Base-by-base conservation (phyloP, 2,329 filamentous ascomycete species). In the Aspergillus fumigatiaffinis region DNA sequence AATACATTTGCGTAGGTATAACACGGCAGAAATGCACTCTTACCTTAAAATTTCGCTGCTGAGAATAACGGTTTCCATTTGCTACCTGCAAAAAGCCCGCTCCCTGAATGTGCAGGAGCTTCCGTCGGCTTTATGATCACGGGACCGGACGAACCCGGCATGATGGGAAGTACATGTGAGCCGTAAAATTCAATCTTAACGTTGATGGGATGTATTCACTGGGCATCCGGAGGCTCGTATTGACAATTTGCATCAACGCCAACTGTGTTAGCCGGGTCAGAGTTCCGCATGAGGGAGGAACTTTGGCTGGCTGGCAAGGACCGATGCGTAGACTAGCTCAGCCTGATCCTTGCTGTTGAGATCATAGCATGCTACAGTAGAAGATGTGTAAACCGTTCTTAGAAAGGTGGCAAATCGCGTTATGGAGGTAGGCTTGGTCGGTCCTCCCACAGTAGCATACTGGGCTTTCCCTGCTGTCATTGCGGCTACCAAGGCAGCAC, bases 151-250 rank as follows among this genome's bases (percentile, higher is more conserved):
- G 61, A 66, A 68, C 71, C 73, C 73, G 67, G 62, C 63, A 62
- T 64, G 59, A 63, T 72, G 74, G 72, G 69, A 62, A 63, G 56
- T 66, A 64, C 66, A 73, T 68, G 69, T 69, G 70, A 69, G 72
- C 69, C 67, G 57, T 49, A 56, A 60, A 75, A 73, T 73, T 63
- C 71, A 74, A 75, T 70, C 72, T 67, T 63, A 73, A 76, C 73
- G 69, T 76, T 71, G 61, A 62, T 60, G 55, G 42, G 49, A 49
- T 26, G 51, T 55, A 50, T 42, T 44, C 38, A 51, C 50, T 53
- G 48, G 41, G 23, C 38, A 4, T 12, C 38, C 12, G 41, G 9
- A 51, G 50, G n/a, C 14, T 20, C 29, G n/a, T 35, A 35, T n/a
- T 17, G 20, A n/a, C 14, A 7, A 7, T 17, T 51, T 38, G 12